Base-by-base conservation (phyloP, 2,329 filamentous ascomycete genomes). In the Sclerotinia borealis region DNA sequence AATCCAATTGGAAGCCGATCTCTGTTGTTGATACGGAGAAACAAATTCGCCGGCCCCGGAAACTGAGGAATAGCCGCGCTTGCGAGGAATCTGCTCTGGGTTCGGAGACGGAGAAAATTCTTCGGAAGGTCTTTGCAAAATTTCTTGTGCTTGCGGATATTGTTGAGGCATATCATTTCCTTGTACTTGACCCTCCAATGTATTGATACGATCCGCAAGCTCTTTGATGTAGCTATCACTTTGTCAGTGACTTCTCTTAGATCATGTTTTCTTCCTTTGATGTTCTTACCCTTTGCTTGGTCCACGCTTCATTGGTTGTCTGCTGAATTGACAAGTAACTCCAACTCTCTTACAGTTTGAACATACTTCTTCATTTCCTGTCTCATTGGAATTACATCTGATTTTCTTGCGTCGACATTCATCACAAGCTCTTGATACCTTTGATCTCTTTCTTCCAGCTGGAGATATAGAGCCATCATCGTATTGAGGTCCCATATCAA, bases 331-430 rank as follows among this genome's bases (percentile, higher is more conserved):
- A 76, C 92, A 96, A 27, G 81, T 79, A n/a, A 87, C 84, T n/a
- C 84, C 84, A 9, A 90, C 87, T 60, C 91, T 85, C 61, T 87
- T 86, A 75, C 92, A 96, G 72, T 91, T 93, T 3, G 89, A 90
- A 72, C 92, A 96, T 7, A 89, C 87, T 64, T 87, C 84, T 22
- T 89, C 85, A 19, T 86, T 87, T 7, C 83, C 83, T 73, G 96
- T 91, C 10, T 88, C 87, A 65, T 85, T 84, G 5, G 91, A 90
- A 77, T 96, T 92, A 72, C 92, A 96, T 72, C 92, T 91, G 65
- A 96, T 91, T 79, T 93, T 96, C 77, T 96, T 96, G 62, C 92
- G 84, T 49, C 92, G 83, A 73, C 92, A 96, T 73, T 96, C 91
- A 73, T 96, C 92, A 71, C 92, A 96, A 2, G 92, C 92, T 43